These are phyloP conservation scores for Alternaria conjuncta DNA, from an alignment of 2,329 filamentous ascomycete species.

Conservation along the genomic window DNA sequence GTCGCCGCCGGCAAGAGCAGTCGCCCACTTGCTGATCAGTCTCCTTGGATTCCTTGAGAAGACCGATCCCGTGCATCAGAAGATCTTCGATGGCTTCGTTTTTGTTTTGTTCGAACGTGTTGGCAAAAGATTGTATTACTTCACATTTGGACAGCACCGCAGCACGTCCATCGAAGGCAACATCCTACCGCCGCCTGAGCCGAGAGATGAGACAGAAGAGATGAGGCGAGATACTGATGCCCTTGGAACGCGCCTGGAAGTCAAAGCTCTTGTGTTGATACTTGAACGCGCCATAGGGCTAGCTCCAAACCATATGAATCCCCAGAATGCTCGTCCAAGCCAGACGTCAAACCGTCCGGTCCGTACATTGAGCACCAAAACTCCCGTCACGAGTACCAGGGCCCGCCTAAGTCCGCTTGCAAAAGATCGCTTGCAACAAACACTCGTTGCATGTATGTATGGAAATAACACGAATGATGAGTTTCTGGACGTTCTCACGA, in stretches of 20 bases:
- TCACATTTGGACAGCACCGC: slow-evolving; percentile 47
- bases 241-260: slow-evolving; percentile 40
- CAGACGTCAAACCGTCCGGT: slow-evolving; percentile 10
- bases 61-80: slow-evolving; percentile 42
- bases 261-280: slow-evolving; percentile 51
- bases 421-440: slow-evolving; percentile 54
- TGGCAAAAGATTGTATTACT: slow-evolving; percentile 48
- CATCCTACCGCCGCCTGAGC: slow-evolving; percentile 23
- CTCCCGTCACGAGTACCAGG: slow-evolving; percentile 33
- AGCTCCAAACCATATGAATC: slow-evolving; percentile 47
- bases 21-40: slow-evolving; percentile 46
- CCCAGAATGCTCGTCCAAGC: slow-evolving; percentile 16
- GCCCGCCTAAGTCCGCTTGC: slow-evolving; percentile 44
- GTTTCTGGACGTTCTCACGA: slow-evolving; percentile 51
- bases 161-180: slow-evolving; percentile 35
- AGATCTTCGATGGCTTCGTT: slow-evolving; percentile 54
- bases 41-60: slow-evolving; percentile 48
- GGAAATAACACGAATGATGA: slow-evolving; percentile 47
- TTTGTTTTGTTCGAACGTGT: slow-evolving; percentile 51
- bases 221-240: slow-evolving; percentile 28
- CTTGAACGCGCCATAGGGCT: slow-evolving; percentile 50
- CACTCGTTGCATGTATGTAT: slow-evolving; percentile 54
- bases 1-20: slow-evolving; percentile 28
- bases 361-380: slow-evolving; percentile 37
- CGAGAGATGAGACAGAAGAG: slow-evolving; percentile 5